A percentile compares a stretch with the other conserved stretches of the same genome.
Evolutionary conservation across 345 rosid species (phyloP).

Genomic region (Excoecaria cochinchinensis): DNA sequence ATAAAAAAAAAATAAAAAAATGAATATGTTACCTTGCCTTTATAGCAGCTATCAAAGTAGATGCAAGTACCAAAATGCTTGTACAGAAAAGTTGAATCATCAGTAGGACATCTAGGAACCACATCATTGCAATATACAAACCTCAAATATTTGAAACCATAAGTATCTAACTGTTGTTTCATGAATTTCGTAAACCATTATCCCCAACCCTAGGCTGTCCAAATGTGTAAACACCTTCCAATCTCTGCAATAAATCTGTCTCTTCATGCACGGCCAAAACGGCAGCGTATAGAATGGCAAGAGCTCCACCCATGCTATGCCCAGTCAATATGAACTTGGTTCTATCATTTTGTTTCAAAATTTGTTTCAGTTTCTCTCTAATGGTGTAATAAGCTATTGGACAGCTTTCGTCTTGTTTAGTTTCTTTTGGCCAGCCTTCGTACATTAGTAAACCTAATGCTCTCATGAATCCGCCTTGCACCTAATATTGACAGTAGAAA

Average conservation of each 20-base stretch:
- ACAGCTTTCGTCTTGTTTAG: not conserved
- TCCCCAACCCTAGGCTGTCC: conserved; percentile 85
- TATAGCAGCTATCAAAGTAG: conserved; percentile 53
- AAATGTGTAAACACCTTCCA: conserved; percentile 64
- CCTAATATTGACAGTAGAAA: too few species aligned
- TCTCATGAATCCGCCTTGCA: conserved; percentile 62
- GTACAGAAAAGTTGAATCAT: conserved; percentile 45
- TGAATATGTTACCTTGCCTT: conserved; percentile 53
- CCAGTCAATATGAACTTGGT: conserved; percentile 69
- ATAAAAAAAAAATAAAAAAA: too few species aligned
- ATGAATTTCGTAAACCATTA: conserved; percentile 42
- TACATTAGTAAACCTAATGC: conserved; percentile 51
- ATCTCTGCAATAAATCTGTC: conserved; percentile 35
- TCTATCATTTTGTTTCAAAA: too few species aligned
- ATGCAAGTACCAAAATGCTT: conserved; percentile 67
- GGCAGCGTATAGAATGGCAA: conserved; percentile 52
- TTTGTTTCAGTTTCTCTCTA: too few species aligned
- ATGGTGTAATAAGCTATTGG: conserved; percentile 55
- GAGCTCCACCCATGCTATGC: conserved; percentile 68
- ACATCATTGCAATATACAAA: conserved; percentile 60
- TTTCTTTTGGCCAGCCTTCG: conserved; percentile 49
- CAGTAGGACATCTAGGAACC: conserved; percentile 55
- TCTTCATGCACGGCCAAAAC: conserved; percentile 53
- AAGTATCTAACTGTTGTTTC: conserved; percentile 31
- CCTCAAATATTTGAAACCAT: conserved; percentile 48